Evolutionary conservation across 179 eudicot genomes (phyloP), one percentile per base, ranked within the genome.

Genomic region (Silene coronaria): DNA sequence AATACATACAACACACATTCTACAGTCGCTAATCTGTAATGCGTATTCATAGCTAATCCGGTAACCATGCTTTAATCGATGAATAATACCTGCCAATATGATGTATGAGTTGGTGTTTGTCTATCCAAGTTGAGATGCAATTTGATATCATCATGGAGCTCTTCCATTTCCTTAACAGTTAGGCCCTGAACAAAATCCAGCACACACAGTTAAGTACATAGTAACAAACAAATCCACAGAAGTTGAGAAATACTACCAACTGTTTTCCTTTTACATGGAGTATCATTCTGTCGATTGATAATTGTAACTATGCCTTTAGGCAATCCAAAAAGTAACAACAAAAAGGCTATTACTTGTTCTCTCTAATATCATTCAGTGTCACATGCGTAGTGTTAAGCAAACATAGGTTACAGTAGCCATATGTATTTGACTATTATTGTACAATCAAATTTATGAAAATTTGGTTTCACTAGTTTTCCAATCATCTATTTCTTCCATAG

Each of bases 151-250:
- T 88, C 91, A 2, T 91, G 91, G 72, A 95, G 97, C 83, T 91
- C 94, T 78, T 95, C 99, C 89, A 89, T 90, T 72, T 95, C 99
- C 74, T 89, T 92, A n/a, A 91, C 93, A 16, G 94, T 91, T 84
- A 95, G 82, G 67, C 99, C 97, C 97, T 92, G 85, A 46, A 82
- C 42, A 30, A 70, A 10, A 71, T 24, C 10, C 11, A 51, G 36
- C 51, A 75, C 45, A 70, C 34, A 46, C 0, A 55, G 10, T 53
- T 53, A 17, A 53, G 58, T 58, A 60, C 22, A 66, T 4, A 14
- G 16, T 62, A 17, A 69, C n/a, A 65, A 55, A 53, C 67, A 28
- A 12, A 21, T 38, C 57, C 72, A 22, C 23, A 67, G 48, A 19
- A 6, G 3, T 17, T 30, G 46, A 32, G 10, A 36, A 67, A 38